phyloP scores from a whole-genome alignment of 257 asterid genomes.

The Coffea canephora region DNA sequence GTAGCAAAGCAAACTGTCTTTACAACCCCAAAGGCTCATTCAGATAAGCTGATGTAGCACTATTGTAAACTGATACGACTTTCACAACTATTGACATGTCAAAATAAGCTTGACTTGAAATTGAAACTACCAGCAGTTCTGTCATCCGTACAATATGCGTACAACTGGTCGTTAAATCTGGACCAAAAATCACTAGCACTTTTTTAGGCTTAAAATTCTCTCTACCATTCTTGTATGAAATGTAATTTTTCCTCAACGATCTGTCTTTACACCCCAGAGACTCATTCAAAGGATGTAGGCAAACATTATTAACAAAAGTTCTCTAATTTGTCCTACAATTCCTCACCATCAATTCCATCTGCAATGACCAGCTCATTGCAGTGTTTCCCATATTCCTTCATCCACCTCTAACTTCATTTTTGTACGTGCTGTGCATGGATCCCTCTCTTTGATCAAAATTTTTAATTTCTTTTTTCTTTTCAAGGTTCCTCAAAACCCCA shows the following conservation, averaged over 20 bases:
- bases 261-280: not conserved
- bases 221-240: constrained; percentile 18
- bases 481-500: constrained; percentile 14
- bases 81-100: not conserved
- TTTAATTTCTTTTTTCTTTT: constrained; percentile 2
- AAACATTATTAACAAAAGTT: not conserved
- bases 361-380: constrained; percentile 30
- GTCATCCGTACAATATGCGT: not conserved
- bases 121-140: not conserved
- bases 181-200: constrained; percentile 5
- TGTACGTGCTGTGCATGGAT: constrained; percentile 21
- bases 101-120: not conserved
- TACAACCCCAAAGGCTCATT: too few species aligned
- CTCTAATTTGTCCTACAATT: constrained; percentile 36
- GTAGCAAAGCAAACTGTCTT: too few species aligned
- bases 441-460: constrained; percentile 31
- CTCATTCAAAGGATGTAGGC: constrained; percentile 12
- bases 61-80: not conserved
- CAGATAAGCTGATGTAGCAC: too few species aligned
- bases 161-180: not conserved
- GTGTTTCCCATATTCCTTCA: constrained; percentile 21
- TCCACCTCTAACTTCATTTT: constrained; percentile 17
- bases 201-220: constrained; percentile 30
- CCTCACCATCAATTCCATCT: constrained; percentile 36
- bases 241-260: constrained; percentile 1